Evolutionary conservation across 345 rosid species (phyloP), one percentile per base, ranked within the genome.

Genomic region (Eucalyptus regnans): DNA sequence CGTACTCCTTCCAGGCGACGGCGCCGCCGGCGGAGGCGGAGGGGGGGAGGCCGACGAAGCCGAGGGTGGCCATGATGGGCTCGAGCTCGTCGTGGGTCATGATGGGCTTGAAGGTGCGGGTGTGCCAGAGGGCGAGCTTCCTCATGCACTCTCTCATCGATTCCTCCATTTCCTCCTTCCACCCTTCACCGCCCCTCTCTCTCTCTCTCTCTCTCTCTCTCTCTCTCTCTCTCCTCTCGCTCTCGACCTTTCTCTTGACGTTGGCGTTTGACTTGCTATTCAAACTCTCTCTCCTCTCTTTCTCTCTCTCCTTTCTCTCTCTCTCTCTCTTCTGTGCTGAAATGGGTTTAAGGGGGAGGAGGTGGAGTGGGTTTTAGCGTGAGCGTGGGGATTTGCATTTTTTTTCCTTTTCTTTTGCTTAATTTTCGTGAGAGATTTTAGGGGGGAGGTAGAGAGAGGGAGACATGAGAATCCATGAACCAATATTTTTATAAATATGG

Each of bases 51-150:
- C 88, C 91, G 85, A 90, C 62, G 94, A 94, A 94, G 87, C 97
- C 97, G 91, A 91, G 71, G 89, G 93, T 93, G 85, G 93, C 89
- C 95, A 95, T 91, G 90, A 93, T 90, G 84, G 92, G 88, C 52
- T 93, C 97, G 64, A 94, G 94, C 91, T 94, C 94, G 9, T 94
- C 94, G 93, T 94, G 97, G 10, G 94, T 92, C 89, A 91, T 87
- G 85, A 95, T 86, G 41, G 96, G 96, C 88, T 87, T 91, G 94
- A 94, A 95, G 64, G 94, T 94, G 27, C 90, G 90, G 12, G 96
- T 92, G 92, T 91, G 89, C 96, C 95, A 95, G 41, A 94, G 90
- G 2, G 96, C 95, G 15, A 93, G 92, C 92, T 95, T 95, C 90
- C 93, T 90, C 91, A 93, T 92, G 86, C 91, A 91, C 12, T 92